Conservation (phyloP, 2,329 filamentous ascomycete species). For the Incumbomyces lentus region DNA sequence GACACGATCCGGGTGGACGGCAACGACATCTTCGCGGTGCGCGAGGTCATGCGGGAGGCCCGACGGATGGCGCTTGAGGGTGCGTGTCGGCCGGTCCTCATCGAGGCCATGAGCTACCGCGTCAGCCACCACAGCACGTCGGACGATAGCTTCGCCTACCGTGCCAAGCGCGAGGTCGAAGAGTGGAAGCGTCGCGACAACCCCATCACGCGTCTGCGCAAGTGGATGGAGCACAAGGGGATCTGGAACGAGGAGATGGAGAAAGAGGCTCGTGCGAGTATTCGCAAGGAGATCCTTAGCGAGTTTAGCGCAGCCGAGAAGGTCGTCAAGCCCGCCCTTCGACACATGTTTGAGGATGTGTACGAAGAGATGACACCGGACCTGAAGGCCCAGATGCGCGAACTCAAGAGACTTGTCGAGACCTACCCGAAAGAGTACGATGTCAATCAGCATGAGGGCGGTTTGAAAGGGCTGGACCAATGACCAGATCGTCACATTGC, state of each 20-base stretch:
- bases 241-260: constrained; percentile 82
- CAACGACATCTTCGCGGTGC: constrained; percentile 86
- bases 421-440: constrained; percentile 92
- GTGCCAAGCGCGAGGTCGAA: constrained; percentile 83
- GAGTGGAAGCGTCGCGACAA: constrained; percentile 90
- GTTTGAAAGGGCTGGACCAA: constrained; percentile 50
- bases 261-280: constrained; percentile 54
- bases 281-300: constrained; percentile 65
- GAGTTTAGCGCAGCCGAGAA: constrained; percentile 65
- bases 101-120: constrained; percentile 97
- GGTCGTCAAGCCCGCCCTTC: constrained; percentile 45
- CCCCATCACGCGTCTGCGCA: constrained; percentile 71
- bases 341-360: constrained; percentile 65
- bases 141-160: constrained; percentile 94
- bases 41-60: constrained; percentile 68
- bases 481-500: background rate
- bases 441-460: constrained; percentile 62
- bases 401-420: constrained; percentile 66
- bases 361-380: constrained; percentile 83
- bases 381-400: constrained; percentile 60
- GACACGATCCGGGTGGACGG: constrained; percentile 86
- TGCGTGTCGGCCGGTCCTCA: constrained; percentile 71
- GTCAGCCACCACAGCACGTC: constrained; percentile 95
- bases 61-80: constrained; percentile 66
- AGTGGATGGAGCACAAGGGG: constrained; percentile 76